Evolutionary conservation across 1,284 basidiomycete genomes (phyloP).

Genomic region (Trichosporon sp.): DNA sequence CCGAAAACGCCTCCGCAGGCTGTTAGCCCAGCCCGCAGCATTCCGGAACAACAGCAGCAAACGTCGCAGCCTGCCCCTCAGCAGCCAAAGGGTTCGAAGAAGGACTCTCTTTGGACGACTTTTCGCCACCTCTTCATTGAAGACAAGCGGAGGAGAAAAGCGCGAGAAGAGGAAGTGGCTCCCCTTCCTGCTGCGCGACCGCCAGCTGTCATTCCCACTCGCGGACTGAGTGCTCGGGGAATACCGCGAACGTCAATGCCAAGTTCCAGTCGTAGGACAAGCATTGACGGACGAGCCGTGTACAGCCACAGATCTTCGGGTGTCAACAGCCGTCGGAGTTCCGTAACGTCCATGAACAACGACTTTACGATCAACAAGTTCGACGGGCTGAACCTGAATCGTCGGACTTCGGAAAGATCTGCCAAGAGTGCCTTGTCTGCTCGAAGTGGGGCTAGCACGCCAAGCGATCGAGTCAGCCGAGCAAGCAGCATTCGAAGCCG

Average conservation of each 20-base stretch:
- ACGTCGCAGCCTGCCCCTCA: background rate
- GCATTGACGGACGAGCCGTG: slow-evolving; percentile 33
- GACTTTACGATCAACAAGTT: slow-evolving; percentile 29
- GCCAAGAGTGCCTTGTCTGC: slow-evolving; percentile 2
- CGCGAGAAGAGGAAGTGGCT: slow-evolving; percentile 16
- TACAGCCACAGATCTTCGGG: slow-evolving; percentile 45
- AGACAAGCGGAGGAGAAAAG: slow-evolving; percentile 45
- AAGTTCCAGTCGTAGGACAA: slow-evolving; percentile 26
- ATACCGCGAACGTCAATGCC: slow-evolving; percentile 22
- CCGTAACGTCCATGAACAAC: slow-evolving; percentile 31
- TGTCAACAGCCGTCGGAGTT: slow-evolving; percentile 47
- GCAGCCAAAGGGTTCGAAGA: slow-evolving; percentile 26
- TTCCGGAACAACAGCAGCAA: background rate
- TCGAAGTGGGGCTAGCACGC: background rate
- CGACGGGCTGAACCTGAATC: slow-evolving; percentile 29
- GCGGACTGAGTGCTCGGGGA: slow-evolving; percentile 30
- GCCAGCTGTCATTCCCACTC: slow-evolving; percentile 28
- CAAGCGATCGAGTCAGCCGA: slow-evolving; percentile 39
- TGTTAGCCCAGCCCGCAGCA: background rate
- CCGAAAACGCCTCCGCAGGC: background rate
- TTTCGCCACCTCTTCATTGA: slow-evolving; percentile 52
- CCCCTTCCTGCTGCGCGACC: background rate
- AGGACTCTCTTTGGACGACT: slow-evolving; percentile 48
- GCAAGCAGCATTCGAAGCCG: slow-evolving; percentile 37
- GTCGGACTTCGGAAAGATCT: slow-evolving; percentile 23